phyloP scores from a whole-genome alignment of 1,284 basidiomycete species.

The Testicularia cyperi region DNA sequence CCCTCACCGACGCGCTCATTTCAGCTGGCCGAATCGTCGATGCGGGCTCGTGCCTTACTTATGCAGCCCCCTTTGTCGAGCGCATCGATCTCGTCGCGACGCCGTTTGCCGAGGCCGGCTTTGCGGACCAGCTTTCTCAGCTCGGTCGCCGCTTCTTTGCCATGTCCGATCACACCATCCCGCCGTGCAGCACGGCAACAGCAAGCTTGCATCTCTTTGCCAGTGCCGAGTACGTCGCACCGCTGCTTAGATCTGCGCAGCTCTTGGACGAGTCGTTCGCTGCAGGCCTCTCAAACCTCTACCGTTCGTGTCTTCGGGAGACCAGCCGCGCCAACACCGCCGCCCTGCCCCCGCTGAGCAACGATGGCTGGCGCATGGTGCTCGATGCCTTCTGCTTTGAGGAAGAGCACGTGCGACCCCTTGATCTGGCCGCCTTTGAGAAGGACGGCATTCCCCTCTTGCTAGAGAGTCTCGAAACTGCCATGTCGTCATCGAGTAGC shows the following conservation, averaged over 20 bases:
- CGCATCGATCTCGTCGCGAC: conserved; percentile 5
- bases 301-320: too few species aligned
- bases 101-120: neutral
- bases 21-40: conserved; percentile 17
- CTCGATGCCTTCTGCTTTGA: conserved; percentile 40
- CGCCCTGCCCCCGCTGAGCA: conserved; percentile 14
- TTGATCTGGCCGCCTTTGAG: conserved; percentile 30
- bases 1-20: conserved; percentile 16
- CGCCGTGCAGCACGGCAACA: neutral
- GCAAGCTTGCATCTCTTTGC: conserved; percentile 22
- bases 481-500: too few species aligned
- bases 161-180: neutral
- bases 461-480: conserved; percentile 13
- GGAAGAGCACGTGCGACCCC: conserved; percentile 22
- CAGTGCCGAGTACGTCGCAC: conserved; percentile 26
- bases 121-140: conserved; percentile 9
- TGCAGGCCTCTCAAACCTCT: conserved; percentile 16
- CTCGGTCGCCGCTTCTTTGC: conserved; percentile 14
- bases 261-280: conserved; percentile 33
- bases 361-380: conserved; percentile 21
- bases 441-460: conserved; percentile 24
- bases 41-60: conserved; percentile 27
- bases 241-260: conserved; percentile 17
- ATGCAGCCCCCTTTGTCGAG: conserved; percentile 14
- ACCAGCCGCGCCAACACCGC: conserved; percentile 12